Evolutionary conservation across 257 asterid species (phyloP).

Genomic region (Solanum chilense): DNA sequence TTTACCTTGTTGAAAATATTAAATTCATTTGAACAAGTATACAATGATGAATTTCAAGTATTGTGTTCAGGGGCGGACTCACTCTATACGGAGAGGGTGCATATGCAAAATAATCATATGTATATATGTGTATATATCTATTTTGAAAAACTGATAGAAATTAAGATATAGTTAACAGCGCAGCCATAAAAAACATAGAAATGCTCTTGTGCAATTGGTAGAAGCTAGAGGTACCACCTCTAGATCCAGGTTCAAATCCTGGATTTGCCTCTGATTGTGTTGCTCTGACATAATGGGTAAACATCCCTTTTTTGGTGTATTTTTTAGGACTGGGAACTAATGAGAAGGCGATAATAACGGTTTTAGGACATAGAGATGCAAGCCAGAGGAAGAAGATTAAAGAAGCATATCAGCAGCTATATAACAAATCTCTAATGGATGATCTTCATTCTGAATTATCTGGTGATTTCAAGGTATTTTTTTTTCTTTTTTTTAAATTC

Average conservation of each 20-base stretch:
- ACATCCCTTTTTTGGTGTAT: not conserved
- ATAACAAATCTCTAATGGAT: slow-evolving; percentile 45
- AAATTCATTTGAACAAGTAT: not conserved
- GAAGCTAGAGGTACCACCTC: too few species aligned
- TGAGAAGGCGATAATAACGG: slow-evolving; percentile 47
- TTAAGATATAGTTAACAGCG: too few species aligned
- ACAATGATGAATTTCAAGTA: not conserved
- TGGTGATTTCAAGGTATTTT: slow-evolving; percentile 61
- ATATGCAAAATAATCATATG: too few species aligned
- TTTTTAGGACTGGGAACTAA: slow-evolving; percentile 60
- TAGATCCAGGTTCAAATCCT: too few species aligned
- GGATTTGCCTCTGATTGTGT: too few species aligned
- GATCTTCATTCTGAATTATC: slow-evolving; percentile 46
- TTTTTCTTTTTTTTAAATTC: not conserved
- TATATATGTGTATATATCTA: too few species aligned
- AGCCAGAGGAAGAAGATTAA: slow-evolving; percentile 49
- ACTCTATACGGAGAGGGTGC: too few species aligned
- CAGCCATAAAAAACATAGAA: too few species aligned
- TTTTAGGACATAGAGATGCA: slow-evolving; percentile 58
- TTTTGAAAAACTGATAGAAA: too few species aligned
- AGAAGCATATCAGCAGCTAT: slow-evolving; percentile 41
- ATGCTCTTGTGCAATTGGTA: too few species aligned
- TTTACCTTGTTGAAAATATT: not conserved
- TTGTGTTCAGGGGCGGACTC: too few species aligned
- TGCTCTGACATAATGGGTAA: not conserved